Evolutionary conservation across 768 basidiomycete genomes (phyloP).

Genomic region (Russula ochroleuca): DNA sequence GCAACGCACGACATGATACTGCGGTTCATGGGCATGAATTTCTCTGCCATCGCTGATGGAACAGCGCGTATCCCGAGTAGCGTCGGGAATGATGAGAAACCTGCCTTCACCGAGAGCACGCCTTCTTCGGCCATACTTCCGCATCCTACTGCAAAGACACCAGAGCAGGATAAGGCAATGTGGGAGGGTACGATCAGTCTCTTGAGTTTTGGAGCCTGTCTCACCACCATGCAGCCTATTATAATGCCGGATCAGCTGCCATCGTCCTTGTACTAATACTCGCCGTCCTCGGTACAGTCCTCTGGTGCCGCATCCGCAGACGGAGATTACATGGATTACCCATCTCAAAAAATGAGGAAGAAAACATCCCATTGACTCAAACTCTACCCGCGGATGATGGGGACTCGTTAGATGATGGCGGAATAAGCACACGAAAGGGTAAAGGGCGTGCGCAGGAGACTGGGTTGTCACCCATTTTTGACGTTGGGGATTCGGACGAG

Average conservation of each 20-base stretch:
- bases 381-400: constrained; percentile 32
- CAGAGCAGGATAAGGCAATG: constrained; percentile 77
- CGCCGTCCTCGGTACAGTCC: constrained; percentile 61
- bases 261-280: constrained; percentile 76
- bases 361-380: constrained; percentile 63
- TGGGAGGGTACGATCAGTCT: constrained; percentile 69
- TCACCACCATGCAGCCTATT: constrained; percentile 60
- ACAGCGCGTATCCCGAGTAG: constrained; percentile 77
- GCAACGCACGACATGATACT: constrained; percentile 97
- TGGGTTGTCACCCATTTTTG: constrained; percentile 40
- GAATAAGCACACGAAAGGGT: constrained; percentile 33
- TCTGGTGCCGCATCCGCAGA: constrained; percentile 70
- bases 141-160: constrained; percentile 51
- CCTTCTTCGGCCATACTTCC: constrained; percentile 37
- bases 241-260: constrained; percentile 85
- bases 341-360: constrained; percentile 46
- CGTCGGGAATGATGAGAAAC: constrained; percentile 70
- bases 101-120: constrained; percentile 50
- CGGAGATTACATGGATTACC: constrained; percentile 41
- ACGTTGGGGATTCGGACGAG: constrained; percentile 46
- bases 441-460: constrained; percentile 36
- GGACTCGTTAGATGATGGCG: constrained; percentile 15
- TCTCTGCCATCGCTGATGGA: constrained; percentile 72
- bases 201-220: constrained; percentile 3
- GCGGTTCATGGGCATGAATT: constrained; percentile 92